These are phyloP conservation scores for Saitozyma sp. DNA, from an alignment of 768 basidiomycete species.

Conservation along the genomic window DNA sequence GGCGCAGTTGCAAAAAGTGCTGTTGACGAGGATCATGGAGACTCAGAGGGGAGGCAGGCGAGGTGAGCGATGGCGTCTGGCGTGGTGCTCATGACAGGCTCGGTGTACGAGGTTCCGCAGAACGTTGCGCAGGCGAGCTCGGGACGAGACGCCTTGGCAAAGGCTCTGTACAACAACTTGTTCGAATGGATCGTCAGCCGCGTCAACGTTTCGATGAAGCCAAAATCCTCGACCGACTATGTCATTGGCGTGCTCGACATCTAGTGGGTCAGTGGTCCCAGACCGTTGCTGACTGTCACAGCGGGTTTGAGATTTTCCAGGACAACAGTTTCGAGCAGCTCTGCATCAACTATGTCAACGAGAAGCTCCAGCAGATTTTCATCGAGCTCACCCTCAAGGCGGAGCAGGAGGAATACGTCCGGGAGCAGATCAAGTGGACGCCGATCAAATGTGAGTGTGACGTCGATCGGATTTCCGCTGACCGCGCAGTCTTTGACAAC, in stretches of 20 bases:
- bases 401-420: constrained; percentile 98
- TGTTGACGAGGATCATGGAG: constrained; percentile 84
- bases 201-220: constrained; percentile 94
- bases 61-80: constrained; percentile 55
- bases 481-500: constrained; percentile 50
- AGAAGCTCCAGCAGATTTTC: constrained; percentile 98
- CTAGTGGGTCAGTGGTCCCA: constrained; percentile 57
- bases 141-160: constrained; percentile 86
- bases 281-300: constrained; percentile 10
- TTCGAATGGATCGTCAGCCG: constrained; percentile 99
- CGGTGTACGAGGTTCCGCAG: constrained; percentile 89
- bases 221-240: constrained; percentile 68
- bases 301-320: constrained; percentile 93
- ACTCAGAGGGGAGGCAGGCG: constrained; percentile 87
- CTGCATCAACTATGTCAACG: constrained; percentile 99
- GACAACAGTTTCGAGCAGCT: constrained; percentile 64
- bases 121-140: constrained; percentile 88
- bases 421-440: constrained; percentile 98
- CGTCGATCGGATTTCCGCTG: constrained; percentile 56
- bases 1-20: constrained; percentile 75
- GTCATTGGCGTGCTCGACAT: constrained; percentile 97
- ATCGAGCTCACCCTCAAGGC: constrained; percentile 98
- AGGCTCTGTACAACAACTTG: constrained; percentile 96
- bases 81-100: constrained; percentile 53
- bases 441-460: constrained; percentile 78